phyloP scores from a whole-genome alignment of 176 grass and related monocot species.

The Aegilops umbellulata region DNA sequence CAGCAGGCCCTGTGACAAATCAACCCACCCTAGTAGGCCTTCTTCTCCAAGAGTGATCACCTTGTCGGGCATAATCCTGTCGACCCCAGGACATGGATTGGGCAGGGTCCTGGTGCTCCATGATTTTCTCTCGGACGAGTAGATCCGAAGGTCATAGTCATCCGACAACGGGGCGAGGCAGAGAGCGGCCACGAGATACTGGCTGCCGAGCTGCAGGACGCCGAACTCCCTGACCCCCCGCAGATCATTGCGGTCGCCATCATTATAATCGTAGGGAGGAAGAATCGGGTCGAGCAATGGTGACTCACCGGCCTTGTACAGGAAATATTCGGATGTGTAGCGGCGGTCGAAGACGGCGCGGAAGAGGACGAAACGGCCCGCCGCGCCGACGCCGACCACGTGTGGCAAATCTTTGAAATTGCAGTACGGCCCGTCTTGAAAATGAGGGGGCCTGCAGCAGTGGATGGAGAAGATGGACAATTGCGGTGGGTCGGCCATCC shows the following conservation, averaged over 20 bases:
- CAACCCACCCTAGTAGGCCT: background rate
- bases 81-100: background rate
- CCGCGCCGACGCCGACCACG: background rate
- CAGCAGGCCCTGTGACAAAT: background rate
- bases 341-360: background rate
- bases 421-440: background rate
- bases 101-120: background rate
- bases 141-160: background rate
- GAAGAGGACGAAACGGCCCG: slow-evolving; percentile 1
- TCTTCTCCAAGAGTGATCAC: background rate
- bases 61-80: background rate
- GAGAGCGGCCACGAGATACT: background rate
- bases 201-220: background rate
- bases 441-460: background rate
- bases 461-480: background rate
- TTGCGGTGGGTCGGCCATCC: background rate
- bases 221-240: background rate
- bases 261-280: background rate
- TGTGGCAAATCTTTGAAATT: background rate
- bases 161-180: background rate
- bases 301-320: background rate
- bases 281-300: background rate
- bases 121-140: background rate
- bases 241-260: background rate
- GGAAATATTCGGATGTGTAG: background rate